Evolutionary conservation across 257 asterid genomes (phyloP).

Genomic region (Schizonepeta tenuifolia): DNA sequence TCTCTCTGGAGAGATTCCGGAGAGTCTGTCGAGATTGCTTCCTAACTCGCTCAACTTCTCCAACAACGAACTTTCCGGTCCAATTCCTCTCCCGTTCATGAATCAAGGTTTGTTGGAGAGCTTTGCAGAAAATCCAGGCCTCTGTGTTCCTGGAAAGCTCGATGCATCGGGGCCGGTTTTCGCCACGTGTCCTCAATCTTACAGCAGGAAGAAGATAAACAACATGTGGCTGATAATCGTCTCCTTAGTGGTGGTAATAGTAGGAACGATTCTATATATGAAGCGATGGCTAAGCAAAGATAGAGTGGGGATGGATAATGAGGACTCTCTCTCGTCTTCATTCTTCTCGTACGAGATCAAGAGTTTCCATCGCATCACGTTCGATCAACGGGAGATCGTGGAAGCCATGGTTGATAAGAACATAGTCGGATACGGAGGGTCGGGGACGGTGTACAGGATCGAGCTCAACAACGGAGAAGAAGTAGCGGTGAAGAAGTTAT

Average conservation of each 20-base stretch:
- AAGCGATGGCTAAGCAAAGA: constrained; percentile 59
- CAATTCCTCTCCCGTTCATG: constrained; percentile 62
- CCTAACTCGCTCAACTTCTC: constrained; percentile 90
- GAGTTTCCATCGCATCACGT: constrained; percentile 77
- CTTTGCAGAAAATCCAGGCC: constrained; percentile 71
- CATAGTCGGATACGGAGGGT: constrained; percentile 94
- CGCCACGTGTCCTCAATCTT: constrained; percentile 47
- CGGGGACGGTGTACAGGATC: constrained; percentile 84
- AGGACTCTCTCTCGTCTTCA: constrained; percentile 60
- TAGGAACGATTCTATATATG: constrained; percentile 62
- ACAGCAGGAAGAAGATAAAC: constrained; percentile 49
- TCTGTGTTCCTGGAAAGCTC: constrained; percentile 53
- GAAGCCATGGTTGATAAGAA: constrained; percentile 83
- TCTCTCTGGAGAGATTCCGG: constrained; percentile 68
- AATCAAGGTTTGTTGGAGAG: constrained; percentile 72
- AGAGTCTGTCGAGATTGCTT: constrained; percentile 48
- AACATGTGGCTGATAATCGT: constrained; percentile 62
- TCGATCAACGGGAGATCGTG: constrained; percentile 74
- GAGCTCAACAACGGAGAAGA: constrained; percentile 72
- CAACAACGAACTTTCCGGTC: constrained; percentile 72
- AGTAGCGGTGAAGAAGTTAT: constrained; percentile 87
- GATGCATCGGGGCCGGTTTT: constrained; percentile 43
- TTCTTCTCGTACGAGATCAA: constrained; percentile 73
- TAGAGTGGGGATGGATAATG: constrained; percentile 42
- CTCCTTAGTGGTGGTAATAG: constrained; percentile 52